phyloP scores from a whole-genome alignment of 1,139 yeast species.

The Nakaseomyces glabratus region DNA sequence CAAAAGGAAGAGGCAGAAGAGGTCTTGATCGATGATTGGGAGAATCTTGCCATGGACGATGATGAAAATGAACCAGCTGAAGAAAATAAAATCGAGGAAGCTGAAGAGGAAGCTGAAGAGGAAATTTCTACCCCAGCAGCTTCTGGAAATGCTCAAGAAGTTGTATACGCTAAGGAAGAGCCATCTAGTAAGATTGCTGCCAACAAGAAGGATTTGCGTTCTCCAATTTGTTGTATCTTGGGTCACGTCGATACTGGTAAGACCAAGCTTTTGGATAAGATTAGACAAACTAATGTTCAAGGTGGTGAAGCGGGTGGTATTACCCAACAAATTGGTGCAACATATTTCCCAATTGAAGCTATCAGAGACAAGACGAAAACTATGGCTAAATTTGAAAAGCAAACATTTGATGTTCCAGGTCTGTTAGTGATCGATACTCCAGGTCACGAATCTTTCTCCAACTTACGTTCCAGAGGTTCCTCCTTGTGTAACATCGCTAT shows the following conservation, averaged over 20 bases:
- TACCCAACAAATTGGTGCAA: slow-evolving; percentile 99
- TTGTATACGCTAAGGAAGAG: slow-evolving; percentile 11
- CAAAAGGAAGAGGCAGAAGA: slow-evolving; percentile 38
- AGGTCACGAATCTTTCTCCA: slow-evolving; percentile 98
- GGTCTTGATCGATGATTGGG: slow-evolving; percentile 58
- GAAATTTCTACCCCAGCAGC: slow-evolving; percentile 11
- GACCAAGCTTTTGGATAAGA: slow-evolving; percentile 88
- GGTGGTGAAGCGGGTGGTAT: slow-evolving; percentile 99
- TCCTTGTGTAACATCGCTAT: slow-evolving; percentile 98
- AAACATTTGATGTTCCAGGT: slow-evolving; percentile 92
- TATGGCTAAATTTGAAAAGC: slow-evolving; percentile 80
- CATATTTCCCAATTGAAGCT: slow-evolving; percentile 95
- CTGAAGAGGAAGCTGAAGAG: slow-evolving; percentile 22
- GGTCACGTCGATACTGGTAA: slow-evolving; percentile 99
- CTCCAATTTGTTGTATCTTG: slow-evolving; percentile 97
- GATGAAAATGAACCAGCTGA: slow-evolving; percentile 35
- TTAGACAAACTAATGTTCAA: slow-evolving; percentile 97
- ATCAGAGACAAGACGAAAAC: slow-evolving; percentile 84
- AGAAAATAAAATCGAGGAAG: slow-evolving; percentile 20
- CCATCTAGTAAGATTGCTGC: slow-evolving; percentile 25
- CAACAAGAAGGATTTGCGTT: slow-evolving; percentile 55
- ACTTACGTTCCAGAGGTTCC: slow-evolving; percentile 97
- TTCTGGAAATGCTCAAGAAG: slow-evolving; percentile 11
- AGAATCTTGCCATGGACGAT: slow-evolving; percentile 47
- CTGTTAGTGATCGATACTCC: slow-evolving; percentile 94